Conservation (phyloP, 768 basidiomycete genomes). For the Amanita rubescens region DNA sequence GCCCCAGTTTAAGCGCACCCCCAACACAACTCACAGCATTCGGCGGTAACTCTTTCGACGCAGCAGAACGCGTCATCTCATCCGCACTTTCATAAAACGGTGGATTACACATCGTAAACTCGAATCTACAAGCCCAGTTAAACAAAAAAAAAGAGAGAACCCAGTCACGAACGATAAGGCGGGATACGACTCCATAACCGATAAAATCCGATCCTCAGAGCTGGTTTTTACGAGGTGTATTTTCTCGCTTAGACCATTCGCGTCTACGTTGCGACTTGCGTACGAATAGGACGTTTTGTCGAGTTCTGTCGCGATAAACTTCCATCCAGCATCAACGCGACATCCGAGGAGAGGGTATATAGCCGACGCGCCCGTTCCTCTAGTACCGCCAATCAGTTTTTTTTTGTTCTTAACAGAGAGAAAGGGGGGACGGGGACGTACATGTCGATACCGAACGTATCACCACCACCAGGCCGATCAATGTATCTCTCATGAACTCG, state of each 20-base stretch:
- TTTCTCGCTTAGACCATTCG: constrained; percentile 46
- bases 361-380: constrained; percentile 86
- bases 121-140: constrained; percentile 31
- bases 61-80: constrained; percentile 55
- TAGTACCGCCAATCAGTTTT: constrained; percentile 18
- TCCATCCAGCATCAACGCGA: constrained; percentile 43
- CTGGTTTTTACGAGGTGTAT: constrained; percentile 40
- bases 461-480: constrained; percentile 2
- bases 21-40: constrained; percentile 43
- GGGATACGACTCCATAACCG: constrained; percentile 23
- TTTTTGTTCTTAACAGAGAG: background rate
- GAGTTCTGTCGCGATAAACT: constrained; percentile 74
- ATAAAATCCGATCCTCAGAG: constrained; percentile 37
- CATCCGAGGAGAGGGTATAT: constrained; percentile 83
- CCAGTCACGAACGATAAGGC: constrained; percentile 11
- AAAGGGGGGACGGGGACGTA: constrained; percentile 25
- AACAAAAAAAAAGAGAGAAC: background rate
- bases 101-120: constrained; percentile 94
- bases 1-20: background rate
- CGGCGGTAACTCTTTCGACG: constrained; percentile 57
- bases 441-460: constrained; percentile 64
- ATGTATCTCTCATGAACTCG: constrained; percentile 19
- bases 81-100: constrained; percentile 81
- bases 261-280: constrained; percentile 50
- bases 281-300: constrained; percentile 51